phyloP scores from a whole-genome alignment of 345 rosid genomes.

The Microcos paniculata region DNA sequence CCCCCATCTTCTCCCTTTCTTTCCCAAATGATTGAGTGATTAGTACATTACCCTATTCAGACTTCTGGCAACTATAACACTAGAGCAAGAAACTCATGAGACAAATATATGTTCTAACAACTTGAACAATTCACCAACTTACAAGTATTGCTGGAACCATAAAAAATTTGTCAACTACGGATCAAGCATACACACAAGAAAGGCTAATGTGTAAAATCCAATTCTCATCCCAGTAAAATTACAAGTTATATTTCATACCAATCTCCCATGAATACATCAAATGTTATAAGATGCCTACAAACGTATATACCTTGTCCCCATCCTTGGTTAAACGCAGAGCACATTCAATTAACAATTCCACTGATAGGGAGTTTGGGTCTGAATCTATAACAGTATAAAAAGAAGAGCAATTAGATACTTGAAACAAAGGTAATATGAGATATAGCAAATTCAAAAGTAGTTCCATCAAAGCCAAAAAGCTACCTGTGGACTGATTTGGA shows the following conservation, averaged over 20 bases:
- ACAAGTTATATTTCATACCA: neutral
- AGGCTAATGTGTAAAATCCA: neutral
- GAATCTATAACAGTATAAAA: conserved; percentile 33
- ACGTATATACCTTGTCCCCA: conserved; percentile 79
- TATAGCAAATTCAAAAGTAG: conserved; percentile 1
- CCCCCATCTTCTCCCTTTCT: neutral
- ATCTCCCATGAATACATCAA: neutral
- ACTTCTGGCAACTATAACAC: neutral
- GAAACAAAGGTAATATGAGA: conserved; percentile 5
- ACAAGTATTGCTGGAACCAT: neutral
- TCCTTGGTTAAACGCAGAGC: conserved; percentile 78
- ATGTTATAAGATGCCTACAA: neutral
- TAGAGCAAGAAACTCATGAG: neutral
- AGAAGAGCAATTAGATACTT: conserved; percentile 14
- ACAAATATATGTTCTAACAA: neutral
- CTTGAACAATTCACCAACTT: neutral
- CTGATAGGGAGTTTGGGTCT: conserved; percentile 28
- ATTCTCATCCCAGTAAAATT: neutral
- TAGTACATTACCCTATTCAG: neutral
- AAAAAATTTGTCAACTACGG: neutral
- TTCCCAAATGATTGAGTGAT: neutral
- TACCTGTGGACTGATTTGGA: conserved; percentile 39
- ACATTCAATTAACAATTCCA: conserved; percentile 55
- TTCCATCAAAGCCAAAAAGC: conserved; percentile 7
- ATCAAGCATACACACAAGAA: neutral